Evolutionary conservation across 2,329 filamentous ascomycete species (phyloP).

Genomic region (Cercospora sesami): DNA sequence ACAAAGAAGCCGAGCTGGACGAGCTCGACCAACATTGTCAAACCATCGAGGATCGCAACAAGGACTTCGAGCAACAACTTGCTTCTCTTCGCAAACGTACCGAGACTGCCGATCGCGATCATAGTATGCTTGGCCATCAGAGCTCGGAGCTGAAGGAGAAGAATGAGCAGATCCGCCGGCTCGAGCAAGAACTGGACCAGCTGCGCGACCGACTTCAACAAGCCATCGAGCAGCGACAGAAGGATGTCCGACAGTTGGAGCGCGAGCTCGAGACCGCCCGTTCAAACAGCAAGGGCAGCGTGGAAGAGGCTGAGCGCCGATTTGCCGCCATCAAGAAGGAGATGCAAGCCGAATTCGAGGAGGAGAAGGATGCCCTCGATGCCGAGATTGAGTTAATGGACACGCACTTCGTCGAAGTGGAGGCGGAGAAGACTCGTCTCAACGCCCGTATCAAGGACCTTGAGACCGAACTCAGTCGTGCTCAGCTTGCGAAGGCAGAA

Average conservation of each 20-base stretch:
- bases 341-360: conserved; percentile 42
- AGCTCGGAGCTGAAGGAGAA: conserved; percentile 30
- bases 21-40: conserved; percentile 40
- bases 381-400: conserved; percentile 56
- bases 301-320: conserved; percentile 31
- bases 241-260: conserved; percentile 45
- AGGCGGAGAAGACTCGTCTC: conserved; percentile 56
- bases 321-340: conserved; percentile 57
- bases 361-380: conserved; percentile 53
- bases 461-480: conserved; percentile 38
- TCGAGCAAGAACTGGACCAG: conserved; percentile 45
- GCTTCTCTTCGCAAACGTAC: conserved; percentile 28
- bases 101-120: conserved; percentile 32
- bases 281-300: conserved; percentile 27
- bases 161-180: conserved; percentile 38
- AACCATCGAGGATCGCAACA: conserved; percentile 35
- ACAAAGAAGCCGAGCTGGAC: conserved; percentile 42
- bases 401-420: conserved; percentile 45
- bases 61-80: conserved; percentile 31
- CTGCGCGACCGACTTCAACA: conserved; percentile 43
- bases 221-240: conserved; percentile 34
- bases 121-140: conserved; percentile 34
- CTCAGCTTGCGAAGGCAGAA: conserved; percentile 42
- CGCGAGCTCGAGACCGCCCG: conserved; percentile 43
- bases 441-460: conserved; percentile 57